A percentile compares a stretch with the other conserved stretches of the same genome.
These are phyloP conservation scores for Chrysopogon serrulatus DNA, from an alignment of 176 grass and related monocot genomes.

Conservation along the genomic window DNA sequence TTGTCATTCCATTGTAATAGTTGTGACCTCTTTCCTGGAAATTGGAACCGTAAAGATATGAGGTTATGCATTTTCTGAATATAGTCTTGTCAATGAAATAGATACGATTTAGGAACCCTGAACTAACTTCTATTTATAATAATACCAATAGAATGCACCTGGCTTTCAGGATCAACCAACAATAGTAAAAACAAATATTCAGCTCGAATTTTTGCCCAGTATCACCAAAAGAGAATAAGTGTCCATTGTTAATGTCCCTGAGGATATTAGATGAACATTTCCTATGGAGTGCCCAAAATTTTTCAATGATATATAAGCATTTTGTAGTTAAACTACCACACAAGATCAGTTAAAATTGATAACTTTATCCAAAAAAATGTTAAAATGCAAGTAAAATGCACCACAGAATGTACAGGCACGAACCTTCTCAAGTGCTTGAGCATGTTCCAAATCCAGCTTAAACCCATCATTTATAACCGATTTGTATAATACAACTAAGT, in stretches of 20 bases:
- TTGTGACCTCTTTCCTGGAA: constrained; percentile 79
- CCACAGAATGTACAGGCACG: not conserved
- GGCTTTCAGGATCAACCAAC: not conserved
- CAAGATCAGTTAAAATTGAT: not conserved
- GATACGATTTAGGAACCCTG: not conserved
- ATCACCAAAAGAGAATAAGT: not conserved
- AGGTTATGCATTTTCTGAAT: constrained; percentile 1
- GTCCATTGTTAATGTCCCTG: not conserved
- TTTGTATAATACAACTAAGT: constrained; percentile 75
- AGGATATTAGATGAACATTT: not conserved
- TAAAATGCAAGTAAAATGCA: not conserved
- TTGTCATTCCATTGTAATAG: constrained; percentile 86
- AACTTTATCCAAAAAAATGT: not conserved
- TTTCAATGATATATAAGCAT: not conserved
- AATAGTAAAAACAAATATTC: not conserved
- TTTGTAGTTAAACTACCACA: not conserved
- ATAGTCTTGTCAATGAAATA: not conserved
- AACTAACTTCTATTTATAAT: not conserved
- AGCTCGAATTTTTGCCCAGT: not conserved
- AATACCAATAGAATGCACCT: not conserved
- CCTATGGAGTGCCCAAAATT: not conserved
- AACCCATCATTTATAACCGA: constrained; percentile 91
- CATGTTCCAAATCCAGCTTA: constrained; percentile 61
- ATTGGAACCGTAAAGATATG: constrained; percentile 11
- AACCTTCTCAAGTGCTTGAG: constrained; percentile 81